Percentiles rank a stretch among this genome's conserved stretches.
Evolutionary conservation across 2,329 filamentous ascomycete species (phyloP).

Genomic region (Coccinonectria pachysandricola): DNA sequence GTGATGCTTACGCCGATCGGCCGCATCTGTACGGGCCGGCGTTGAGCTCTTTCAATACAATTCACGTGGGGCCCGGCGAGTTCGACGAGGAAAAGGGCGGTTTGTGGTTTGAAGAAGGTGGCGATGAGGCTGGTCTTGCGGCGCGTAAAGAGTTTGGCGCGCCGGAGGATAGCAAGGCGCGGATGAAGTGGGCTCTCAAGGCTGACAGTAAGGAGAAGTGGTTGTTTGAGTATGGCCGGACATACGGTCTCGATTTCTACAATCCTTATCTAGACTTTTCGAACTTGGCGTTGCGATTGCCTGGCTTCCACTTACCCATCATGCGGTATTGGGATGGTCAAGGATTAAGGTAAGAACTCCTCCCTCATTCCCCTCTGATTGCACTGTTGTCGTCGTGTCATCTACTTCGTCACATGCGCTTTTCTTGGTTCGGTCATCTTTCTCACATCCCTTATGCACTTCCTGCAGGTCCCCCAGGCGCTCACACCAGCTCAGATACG

Average conservation of each 20-base stretch:
- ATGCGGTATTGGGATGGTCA: slow-evolving; percentile 76
- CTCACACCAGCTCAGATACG: slow-evolving; percentile 82
- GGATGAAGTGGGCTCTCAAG: slow-evolving; percentile 50
- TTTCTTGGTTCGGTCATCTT: slow-evolving; percentile 12
- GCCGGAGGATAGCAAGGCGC: slow-evolving; percentile 40
- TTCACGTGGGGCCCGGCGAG: slow-evolving; percentile 53
- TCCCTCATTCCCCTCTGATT: slow-evolving; percentile 4
- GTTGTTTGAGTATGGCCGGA: slow-evolving; percentile 43
- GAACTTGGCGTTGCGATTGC: slow-evolving; percentile 60
- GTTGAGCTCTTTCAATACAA: slow-evolving; percentile 66
- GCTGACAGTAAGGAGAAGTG: slow-evolving; percentile 39
- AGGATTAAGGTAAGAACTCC: slow-evolving; percentile 52
- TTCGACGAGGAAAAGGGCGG: slow-evolving; percentile 38
- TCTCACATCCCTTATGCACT: slow-evolving; percentile 13
- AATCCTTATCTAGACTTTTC: slow-evolving; percentile 85
- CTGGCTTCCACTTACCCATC: slow-evolving; percentile 62
- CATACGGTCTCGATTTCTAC: slow-evolving; percentile 60
- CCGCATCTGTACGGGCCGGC: slow-evolving; percentile 82
- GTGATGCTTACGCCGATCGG: slow-evolving; percentile 76
- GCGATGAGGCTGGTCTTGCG: slow-evolving; percentile 43
- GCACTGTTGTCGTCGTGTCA: slow-evolving; percentile 1
- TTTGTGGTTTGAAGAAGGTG: slow-evolving; percentile 55
- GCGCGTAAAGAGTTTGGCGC: slow-evolving; percentile 36
- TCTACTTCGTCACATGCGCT: slow-evolving; percentile 3
- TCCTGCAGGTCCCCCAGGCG: slow-evolving; percentile 37